Base-by-base conservation (phyloP, 805 yeast species). In the Starmerella stigmatis region DNA sequence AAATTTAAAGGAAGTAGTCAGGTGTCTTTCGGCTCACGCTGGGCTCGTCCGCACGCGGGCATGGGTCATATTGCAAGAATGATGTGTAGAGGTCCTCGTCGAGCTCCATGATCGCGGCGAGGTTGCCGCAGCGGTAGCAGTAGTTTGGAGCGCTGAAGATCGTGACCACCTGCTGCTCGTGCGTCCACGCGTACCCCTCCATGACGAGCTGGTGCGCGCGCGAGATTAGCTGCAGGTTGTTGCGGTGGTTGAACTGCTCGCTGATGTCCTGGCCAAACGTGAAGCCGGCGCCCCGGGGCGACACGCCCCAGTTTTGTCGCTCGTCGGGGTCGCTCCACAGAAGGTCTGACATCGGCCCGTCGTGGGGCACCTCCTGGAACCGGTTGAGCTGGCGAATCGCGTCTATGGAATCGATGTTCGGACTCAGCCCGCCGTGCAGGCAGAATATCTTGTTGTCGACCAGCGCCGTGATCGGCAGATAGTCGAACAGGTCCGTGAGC, bases 201-300 rank as follows among this genome's bases (percentile, higher is more conserved):
- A 88, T 88, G 21, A 88, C 96, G 65, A 88, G 74, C 70, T 88
- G 97, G 71, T 88, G 97, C 12, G 96, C 96, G 68, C 97, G 77
- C 31, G 96, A 94, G 55, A 88, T 84, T 49, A 88, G 72, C 50
- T 83, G 74, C 57, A 88, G 72, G 59, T 84, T 88, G 64, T 88
- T 88, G 21, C 94, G 81, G 69, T 88, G 96, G 64, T 88, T 88
- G 69, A 88, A 88, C 66, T 88, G 96, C 66, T 86, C 95, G 58
- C 85, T 75, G 60, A 88, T 86, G 72, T 88, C 96, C 71, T 83
- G 94, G 59, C 97, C 97, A 75, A 88, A 88, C 60, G 96, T 86
- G 81, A 84, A 88, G 65, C 97, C 97, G 52, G 97, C 97, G 71
- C 96, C 96, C 74, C 97, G 79, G 66, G 96, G 96, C 62, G 89